phyloP scores from a whole-genome alignment of 305 asterid genomes.

The Fraxinus velutina region DNA sequence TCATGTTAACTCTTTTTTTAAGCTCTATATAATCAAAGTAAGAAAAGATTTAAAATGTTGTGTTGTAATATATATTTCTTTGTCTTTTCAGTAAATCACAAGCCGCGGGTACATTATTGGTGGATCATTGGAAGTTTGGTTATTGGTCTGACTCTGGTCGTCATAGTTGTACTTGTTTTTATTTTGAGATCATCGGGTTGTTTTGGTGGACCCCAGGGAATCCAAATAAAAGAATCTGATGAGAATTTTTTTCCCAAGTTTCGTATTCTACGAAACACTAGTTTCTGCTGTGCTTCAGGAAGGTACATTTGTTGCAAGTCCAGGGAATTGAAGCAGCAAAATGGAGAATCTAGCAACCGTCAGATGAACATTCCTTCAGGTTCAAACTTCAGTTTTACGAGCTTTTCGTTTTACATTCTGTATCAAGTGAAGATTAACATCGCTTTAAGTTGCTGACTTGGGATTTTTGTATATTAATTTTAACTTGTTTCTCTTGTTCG shows the following conservation, averaged over 20 bases:
- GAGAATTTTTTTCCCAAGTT: slow-evolving; percentile 61
- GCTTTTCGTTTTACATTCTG: not conserved
- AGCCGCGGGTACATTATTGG: slow-evolving; percentile 55
- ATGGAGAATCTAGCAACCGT: slow-evolving; percentile 68
- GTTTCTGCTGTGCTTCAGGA: slow-evolving; percentile 81
- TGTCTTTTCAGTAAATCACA: slow-evolving; percentile 48
- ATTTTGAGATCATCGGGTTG: slow-evolving; percentile 57
- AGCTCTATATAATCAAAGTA: not conserved
- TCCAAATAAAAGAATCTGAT: slow-evolving; percentile 47
- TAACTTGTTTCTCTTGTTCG: slow-evolving; percentile 12
- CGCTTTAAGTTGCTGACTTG: not conserved
- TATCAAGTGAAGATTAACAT: not conserved
- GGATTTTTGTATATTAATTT: not conserved
- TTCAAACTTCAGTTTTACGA: slow-evolving; percentile 17
- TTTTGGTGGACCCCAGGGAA: slow-evolving; percentile 38
- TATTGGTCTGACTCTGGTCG: slow-evolving; percentile 58
- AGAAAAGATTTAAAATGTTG: not conserved
- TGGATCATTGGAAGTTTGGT: slow-evolving; percentile 88
- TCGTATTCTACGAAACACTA: slow-evolving; percentile 68
- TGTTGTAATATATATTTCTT: not conserved
- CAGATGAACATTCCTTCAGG: slow-evolving; percentile 85
- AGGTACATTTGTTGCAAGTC: slow-evolving; percentile 58
- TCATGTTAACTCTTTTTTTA: not conserved
- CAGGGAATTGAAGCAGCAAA: slow-evolving; percentile 43
- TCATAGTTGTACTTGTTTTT: slow-evolving; percentile 43